These are phyloP conservation scores for Ophiocytium majus DNA, from an alignment of 352 stramenopile species.

Conservation along the genomic window DNA sequence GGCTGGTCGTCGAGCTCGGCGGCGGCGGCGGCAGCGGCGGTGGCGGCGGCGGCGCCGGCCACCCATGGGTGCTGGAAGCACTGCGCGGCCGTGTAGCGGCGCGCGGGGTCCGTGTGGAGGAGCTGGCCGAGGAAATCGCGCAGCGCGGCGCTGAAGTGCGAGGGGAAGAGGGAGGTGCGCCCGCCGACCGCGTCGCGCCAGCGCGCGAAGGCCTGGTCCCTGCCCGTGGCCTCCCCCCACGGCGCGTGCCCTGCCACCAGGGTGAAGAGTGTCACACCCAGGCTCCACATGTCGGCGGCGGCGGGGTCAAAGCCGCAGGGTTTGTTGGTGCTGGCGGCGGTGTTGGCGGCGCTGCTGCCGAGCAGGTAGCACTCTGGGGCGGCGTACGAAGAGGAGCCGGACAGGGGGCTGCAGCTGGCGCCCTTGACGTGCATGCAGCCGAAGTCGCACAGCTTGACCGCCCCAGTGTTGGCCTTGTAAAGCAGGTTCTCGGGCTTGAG, in stretches of 20 bases:
- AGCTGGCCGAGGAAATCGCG: neutral
- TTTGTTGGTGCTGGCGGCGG: neutral
- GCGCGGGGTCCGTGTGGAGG: neutral
- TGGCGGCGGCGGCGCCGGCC: neutral
- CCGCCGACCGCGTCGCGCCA: neutral
- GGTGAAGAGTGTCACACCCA: constrained; percentile 81
- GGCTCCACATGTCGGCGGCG: constrained; percentile 76
- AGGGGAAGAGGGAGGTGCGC: neutral
- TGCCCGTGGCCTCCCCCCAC: constrained; percentile 56
- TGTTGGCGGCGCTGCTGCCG: neutral
- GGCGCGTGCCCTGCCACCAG: constrained; percentile 79
- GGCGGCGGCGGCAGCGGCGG: too few relatives aligned
- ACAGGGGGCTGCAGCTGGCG: constrained; percentile 64
- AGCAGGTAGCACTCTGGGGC: constrained; percentile 66
- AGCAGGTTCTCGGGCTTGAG: constrained; percentile 87
- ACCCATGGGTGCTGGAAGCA: neutral
- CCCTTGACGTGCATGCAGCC: constrained; percentile 57
- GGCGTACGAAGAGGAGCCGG: constrained; percentile 80
- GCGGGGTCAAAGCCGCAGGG: constrained; percentile 76
- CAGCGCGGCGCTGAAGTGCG: neutral
- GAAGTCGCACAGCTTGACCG: constrained; percentile 81
- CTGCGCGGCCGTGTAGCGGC: constrained; percentile 1
- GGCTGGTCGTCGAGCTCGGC: too few relatives aligned
- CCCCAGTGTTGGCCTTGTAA: constrained; percentile 62
- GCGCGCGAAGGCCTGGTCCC: neutral